Evolutionary conservation across 768 basidiomycete species (phyloP).

Genomic region (Gelatoporia subvermispora): DNA sequence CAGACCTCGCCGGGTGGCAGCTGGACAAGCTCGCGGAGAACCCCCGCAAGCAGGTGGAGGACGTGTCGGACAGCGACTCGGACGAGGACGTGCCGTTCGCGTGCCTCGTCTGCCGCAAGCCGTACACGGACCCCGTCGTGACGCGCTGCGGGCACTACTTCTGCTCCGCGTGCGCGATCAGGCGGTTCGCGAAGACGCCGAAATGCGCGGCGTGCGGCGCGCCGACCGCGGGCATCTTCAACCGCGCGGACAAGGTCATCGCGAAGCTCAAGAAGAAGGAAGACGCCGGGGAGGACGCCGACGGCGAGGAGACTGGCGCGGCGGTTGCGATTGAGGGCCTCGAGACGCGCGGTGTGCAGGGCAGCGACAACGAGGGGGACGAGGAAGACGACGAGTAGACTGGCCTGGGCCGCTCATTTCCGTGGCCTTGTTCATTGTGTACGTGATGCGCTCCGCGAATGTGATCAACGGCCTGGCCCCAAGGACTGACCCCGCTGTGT

Average conservation of each 20-base stretch:
- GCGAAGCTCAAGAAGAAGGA: constrained; percentile 78
- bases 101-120: constrained; percentile 94
- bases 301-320: constrained; percentile 11
- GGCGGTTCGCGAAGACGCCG: constrained; percentile 88
- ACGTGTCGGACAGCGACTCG: constrained; percentile 56
- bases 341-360: constrained; percentile 20
- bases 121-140: constrained; percentile 91
- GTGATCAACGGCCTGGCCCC: too few relatives aligned
- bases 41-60: constrained; percentile 56
- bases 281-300: constrained; percentile 48
- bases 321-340: constrained; percentile 52
- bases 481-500: too few relatives aligned
- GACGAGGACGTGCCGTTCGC: constrained; percentile 95
- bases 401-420: not conserved
- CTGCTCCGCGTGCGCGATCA: constrained; percentile 92
- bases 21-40: constrained; percentile 88
- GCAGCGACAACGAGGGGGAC: constrained; percentile 23
- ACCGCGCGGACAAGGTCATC: constrained; percentile 89
- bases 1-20: constrained; percentile 98
- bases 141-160: constrained; percentile 98
- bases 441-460: too few relatives aligned
- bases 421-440: not conserved
- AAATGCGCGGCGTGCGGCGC: constrained; percentile 94
- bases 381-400: constrained; percentile 24
- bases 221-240: constrained; percentile 94